Conservation (phyloP, 2,329 filamentous ascomycete genomes). For the Nemania sp. region DNA sequence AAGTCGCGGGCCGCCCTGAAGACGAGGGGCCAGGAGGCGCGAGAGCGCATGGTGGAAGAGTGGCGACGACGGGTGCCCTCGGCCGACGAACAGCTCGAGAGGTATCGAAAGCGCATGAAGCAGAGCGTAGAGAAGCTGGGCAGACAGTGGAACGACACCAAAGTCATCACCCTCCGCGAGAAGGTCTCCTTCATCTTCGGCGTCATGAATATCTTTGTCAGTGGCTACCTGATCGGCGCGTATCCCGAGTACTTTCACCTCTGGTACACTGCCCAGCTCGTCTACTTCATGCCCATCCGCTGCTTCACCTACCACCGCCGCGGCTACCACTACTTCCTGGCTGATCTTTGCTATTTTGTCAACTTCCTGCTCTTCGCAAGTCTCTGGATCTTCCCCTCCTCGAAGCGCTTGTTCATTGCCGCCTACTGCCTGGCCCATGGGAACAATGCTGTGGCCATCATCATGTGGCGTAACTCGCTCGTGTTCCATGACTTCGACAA, state of each 20-base stretch:
- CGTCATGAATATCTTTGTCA: slow-evolving; percentile 97
- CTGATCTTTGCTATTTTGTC: slow-evolving; percentile 98
- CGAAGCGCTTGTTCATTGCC: slow-evolving; percentile 91
- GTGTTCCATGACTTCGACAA: slow-evolving; percentile 99
- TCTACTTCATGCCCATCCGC: slow-evolving; percentile 97
- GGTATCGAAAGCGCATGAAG: slow-evolving; percentile 89
- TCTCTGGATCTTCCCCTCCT: slow-evolving; percentile 90
- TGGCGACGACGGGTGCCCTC: slow-evolving; percentile 88
- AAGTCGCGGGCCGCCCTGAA: slow-evolving; percentile 85
- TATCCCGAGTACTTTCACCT: slow-evolving; percentile 87
- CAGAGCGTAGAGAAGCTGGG: slow-evolving; percentile 88
- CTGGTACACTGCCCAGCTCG: slow-evolving; percentile 89
- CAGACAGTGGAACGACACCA: slow-evolving; percentile 88
- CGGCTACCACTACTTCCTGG: slow-evolving; percentile 96
- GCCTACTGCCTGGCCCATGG: slow-evolving; percentile 93
- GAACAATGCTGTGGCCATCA: slow-evolving; percentile 97
- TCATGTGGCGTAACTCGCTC: slow-evolving; percentile 98
- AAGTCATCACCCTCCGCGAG: slow-evolving; percentile 87
- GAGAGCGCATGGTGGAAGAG: slow-evolving; percentile 90
- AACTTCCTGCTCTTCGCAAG: slow-evolving; percentile 85
- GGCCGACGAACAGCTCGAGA: slow-evolving; percentile 91
- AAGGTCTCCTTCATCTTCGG: slow-evolving; percentile 97
- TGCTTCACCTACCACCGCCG: slow-evolving; percentile 90
- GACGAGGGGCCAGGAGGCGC: slow-evolving; percentile 80
- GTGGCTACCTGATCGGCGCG: slow-evolving; percentile 90